Conservation (phyloP, 2,329 filamentous ascomycete genomes). For the Aureobasidium sp. region DNA sequence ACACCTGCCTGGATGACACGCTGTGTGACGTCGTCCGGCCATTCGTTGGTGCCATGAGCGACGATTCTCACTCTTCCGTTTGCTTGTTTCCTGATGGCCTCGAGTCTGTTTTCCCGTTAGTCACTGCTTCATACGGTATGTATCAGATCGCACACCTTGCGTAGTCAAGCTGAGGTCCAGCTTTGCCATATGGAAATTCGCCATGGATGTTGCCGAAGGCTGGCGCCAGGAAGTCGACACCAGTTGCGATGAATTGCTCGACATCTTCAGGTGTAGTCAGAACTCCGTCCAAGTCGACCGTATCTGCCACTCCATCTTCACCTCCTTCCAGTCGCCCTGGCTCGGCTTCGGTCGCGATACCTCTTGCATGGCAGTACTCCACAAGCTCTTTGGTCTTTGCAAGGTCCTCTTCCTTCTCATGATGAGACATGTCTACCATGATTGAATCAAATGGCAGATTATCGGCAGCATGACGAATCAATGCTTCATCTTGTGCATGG, state of each 20-base stretch:
- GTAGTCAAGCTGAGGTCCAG: not conserved
- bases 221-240: slow-evolving; percentile 26
- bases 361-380: not conserved
- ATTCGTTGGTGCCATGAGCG: not conserved
- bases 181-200: not conserved
- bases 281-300: slow-evolving; percentile 21
- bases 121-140: not conserved
- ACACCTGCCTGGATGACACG: not conserved
- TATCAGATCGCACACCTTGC: not conserved
- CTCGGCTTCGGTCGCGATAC: slow-evolving; percentile 22
- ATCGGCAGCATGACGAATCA: not conserved
- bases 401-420: not conserved
- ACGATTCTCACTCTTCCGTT: slow-evolving; percentile 5
- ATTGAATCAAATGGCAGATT: not conserved
- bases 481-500: not conserved
- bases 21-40: not conserved
- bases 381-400: not conserved
- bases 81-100: not conserved
- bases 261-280: slow-evolving; percentile 23
- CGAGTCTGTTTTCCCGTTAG: not conserved
- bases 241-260: slow-evolving; percentile 23
- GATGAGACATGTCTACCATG: not conserved
- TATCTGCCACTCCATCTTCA: slow-evolving; percentile 25
- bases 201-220: slow-evolving; percentile 19
- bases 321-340: slow-evolving; percentile 27